phyloP scores from a whole-genome alignment of 2,329 filamentous ascomycete species.

The Elsinoe ampelina region DNA sequence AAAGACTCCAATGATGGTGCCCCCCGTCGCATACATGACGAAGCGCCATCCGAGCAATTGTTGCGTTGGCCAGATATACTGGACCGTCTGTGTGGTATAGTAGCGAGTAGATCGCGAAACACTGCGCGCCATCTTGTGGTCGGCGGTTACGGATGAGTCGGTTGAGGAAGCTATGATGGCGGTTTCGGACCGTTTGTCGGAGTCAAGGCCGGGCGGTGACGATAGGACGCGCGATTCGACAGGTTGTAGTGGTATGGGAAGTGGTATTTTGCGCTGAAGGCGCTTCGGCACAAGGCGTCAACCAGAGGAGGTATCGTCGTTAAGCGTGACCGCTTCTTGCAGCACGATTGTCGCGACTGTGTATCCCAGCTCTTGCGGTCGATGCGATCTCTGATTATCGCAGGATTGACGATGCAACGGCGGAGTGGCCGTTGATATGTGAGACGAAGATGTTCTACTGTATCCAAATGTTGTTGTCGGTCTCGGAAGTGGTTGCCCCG shows the following conservation, averaged over 20 bases:
- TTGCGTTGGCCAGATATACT: constrained; percentile 55
- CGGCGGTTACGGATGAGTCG: constrained; percentile 5
- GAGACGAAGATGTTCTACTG: neutral
- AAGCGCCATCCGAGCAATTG: constrained; percentile 58
- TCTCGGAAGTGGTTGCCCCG: neutral
- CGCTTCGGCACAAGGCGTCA: neutral
- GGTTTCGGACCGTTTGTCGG: neutral
- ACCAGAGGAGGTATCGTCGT: neutral
- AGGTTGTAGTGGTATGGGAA: no score
- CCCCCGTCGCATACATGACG: constrained; percentile 49
- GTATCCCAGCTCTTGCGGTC: neutral
- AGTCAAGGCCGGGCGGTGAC: neutral
- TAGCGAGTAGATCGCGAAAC: constrained; percentile 10
- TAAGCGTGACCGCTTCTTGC: neutral
- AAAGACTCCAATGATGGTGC: constrained; percentile 51
- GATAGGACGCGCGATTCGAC: neutral
- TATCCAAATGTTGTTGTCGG: neutral
- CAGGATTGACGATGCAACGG: neutral
- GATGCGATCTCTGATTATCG: neutral
- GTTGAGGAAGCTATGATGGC: constrained; percentile 10
- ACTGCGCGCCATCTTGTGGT: constrained; percentile 13
- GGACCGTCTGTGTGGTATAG: constrained; percentile 12
- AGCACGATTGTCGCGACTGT: neutral
- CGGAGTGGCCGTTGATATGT: neutral
- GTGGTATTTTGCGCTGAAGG: neutral